Evolutionary conservation across 2,329 filamentous ascomycete genomes (phyloP).

Genomic region (Pyricularia grisea): DNA sequence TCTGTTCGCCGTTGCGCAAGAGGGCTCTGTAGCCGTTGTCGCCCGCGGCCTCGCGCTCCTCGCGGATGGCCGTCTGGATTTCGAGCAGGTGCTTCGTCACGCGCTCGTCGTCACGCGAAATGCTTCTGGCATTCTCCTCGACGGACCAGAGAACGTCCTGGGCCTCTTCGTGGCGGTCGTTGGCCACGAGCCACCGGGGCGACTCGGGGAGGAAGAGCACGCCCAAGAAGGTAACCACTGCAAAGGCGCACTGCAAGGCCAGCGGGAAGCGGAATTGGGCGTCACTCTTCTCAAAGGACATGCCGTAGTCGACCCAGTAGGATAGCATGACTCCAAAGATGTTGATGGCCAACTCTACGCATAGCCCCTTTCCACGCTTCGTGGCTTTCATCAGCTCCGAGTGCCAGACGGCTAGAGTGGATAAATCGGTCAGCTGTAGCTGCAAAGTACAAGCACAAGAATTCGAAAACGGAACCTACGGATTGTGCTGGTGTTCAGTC

Average conservation of each 20-base stretch:
- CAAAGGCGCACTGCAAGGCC: slow-evolving; percentile 18
- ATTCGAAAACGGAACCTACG: background rate
- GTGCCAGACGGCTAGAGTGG: background rate
- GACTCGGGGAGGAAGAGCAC: slow-evolving; percentile 17
- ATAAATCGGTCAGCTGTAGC: background rate
- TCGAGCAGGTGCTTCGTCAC: slow-evolving; percentile 22
- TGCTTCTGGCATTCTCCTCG: slow-evolving; percentile 43
- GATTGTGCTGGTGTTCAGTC: background rate
- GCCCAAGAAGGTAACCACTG: background rate
- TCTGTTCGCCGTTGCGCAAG: slow-evolving; percentile 29
- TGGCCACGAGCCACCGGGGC: slow-evolving; percentile 24
- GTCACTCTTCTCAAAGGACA: slow-evolving; percentile 15
- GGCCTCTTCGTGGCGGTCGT: slow-evolving; percentile 19
- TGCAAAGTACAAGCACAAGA: background rate
- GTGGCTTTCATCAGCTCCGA: background rate
- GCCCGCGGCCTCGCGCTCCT: background rate
- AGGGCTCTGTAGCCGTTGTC: slow-evolving; percentile 52
- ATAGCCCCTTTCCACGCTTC: background rate
- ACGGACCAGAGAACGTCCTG: slow-evolving; percentile 26
- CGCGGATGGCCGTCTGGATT: slow-evolving; percentile 46
- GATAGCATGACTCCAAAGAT: slow-evolving; percentile 14
- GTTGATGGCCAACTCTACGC: slow-evolving; percentile 13
- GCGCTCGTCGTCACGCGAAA: slow-evolving; percentile 41
- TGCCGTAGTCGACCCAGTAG: slow-evolving; percentile 18
- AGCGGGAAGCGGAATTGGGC: slow-evolving; percentile 19